Evolutionary conservation across 352 stramenopile genomes (phyloP), one percentile per base, ranked within the genome.

Genomic region (Phytophthora uliginosa): DNA sequence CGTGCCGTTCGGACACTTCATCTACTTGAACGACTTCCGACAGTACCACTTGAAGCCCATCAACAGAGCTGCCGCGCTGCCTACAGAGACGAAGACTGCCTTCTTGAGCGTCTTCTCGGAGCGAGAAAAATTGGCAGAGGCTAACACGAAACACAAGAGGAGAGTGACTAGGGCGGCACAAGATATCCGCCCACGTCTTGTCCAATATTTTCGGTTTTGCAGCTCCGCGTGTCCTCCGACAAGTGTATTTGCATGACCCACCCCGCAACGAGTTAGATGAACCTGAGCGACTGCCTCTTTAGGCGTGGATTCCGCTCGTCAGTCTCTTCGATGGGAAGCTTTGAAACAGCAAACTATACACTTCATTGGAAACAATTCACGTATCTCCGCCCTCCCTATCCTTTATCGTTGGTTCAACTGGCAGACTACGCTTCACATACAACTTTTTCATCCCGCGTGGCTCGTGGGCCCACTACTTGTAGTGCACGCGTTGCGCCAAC

Each of bases 211-310:
- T 74, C 58, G 34, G 8, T 0, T 74, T 74, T 48, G 61, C 61
- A 22, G 36, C 61, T 15, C 38, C 34, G 17, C 47, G 42, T 28
- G 26, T 66, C n/a, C 47, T 74, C 8, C 47, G 67, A 20, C 12
- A 74, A 34, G 61, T 74, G 12, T 74, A 74, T 22, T 62, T 74
- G 15, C 60, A 47, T 24, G 58, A 73, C 15, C 55, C 55, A 9
- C 63, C 63, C 33, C 26, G 33, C 34, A 47, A 50, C 12, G 13
- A 12, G 7, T 38, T 47, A 18, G 62, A 69, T 28, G 62, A 69
- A 40, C 62, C 62, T 8, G 62, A 69, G 17, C n/a, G 31, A n/a
- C 20, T 69, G 28, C 62, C 62, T 17, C 62, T 63, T 38, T 69
- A 69, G 31, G 13, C 36, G 36, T 42, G 36, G 36, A 18, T 42